Base-by-base conservation (phyloP, 2,329 filamentous ascomycete genomes). In the Colletotrichum liaoningense region DNA sequence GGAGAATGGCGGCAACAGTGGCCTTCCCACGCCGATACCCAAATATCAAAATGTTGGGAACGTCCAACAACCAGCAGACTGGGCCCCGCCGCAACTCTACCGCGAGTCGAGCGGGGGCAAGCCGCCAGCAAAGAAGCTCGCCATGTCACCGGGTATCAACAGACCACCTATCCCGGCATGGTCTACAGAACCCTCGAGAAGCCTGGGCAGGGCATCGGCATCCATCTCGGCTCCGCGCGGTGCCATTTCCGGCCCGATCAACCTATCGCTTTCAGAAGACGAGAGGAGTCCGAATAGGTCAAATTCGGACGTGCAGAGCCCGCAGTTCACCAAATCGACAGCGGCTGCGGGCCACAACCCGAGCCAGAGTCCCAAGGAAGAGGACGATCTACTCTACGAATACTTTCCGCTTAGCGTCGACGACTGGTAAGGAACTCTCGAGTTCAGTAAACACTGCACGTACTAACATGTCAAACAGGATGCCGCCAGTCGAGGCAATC, bases 391-490 rank as follows among this genome's bases (percentile, higher is more conserved):
- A 76, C 85, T 98, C 22, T 98, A 98, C 80, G 95, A 98, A 83
- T 98, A 98, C 80, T 98, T 98, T 76, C 95, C 95, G 0, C 87
- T 98, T 19, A 95, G 93, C 62, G 85, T 98, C 72, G 95, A 98
- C 81, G 95, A 98, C 79, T 98, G 93, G 93, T 90, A 81, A 78
- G 30, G 3, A 12, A 12, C 30, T 4, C 9, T 33, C 8, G 30
- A 33, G 30, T 9, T 33, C 33, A 12, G 33, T 35, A 35, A 35
- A 9, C 11, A 35, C 11, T 35, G 11, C 11, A 35, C 83, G 24
- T 76, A 78, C 79, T 63, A 78, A 71, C 42, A 22, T 4, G 26
- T 26, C n/a, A 33, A 35, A 58, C 57, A 90, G 90, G 92, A 95
- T 95, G 90, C 93, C 93, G 2, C 95, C 94, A 1, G 94, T 97